Base-by-base conservation (phyloP, 2,329 filamentous ascomycete genomes). In the Paracorniculantispora psalliotae region DNA sequence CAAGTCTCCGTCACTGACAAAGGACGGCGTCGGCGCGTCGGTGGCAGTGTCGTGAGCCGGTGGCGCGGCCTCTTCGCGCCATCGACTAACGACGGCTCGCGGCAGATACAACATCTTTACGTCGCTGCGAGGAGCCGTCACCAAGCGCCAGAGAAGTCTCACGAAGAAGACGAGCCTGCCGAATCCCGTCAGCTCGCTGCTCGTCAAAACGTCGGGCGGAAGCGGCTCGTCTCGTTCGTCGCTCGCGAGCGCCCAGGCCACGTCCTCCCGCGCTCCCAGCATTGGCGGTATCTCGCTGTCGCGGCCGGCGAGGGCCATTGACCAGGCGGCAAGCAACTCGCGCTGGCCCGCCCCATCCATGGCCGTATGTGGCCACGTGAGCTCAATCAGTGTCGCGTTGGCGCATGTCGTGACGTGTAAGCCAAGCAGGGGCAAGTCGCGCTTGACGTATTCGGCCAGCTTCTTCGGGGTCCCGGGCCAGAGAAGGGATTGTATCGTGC, bases 371-470 rank as follows among this genome's bases (percentile, higher is more conserved):
- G 76, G 72, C 67, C 72, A 79, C 2, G 68, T 68, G 1, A 82
- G 61, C 1, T 70, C 70, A 3, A 82, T 67, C 0, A 82, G 65
- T 0, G 80, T 82, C 0, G 76, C 74, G 59, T 83, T 75, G 8
- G 63, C 64, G 64, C 82, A 82, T 1, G 39, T 46, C 6, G 43
- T 39, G 21, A 48, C 9, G 48, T 17, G 39, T 13, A 58, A 30
- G 15, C 25, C 37, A 8, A 58, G 39, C 47, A 39, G 48, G 6
- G 56, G 48, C 19, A 44, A 21, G 10, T 28, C 28, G 39, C 48
- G 48, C 8, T 5, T 13, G n/a, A 59, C 23, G 49, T 39, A 35
- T 0, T 33, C 23, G 5, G 21, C 28, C 4, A 53, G 10, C 13
- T 21, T 46, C 13, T 15, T 23, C 4, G 48, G 49, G 2, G 1